Percentiles rank a stretch among this genome's conserved stretches.
Evolutionary conservation across 2,329 filamentous ascomycete genomes (phyloP).

Genomic region (Simplicillium sp.): DNA sequence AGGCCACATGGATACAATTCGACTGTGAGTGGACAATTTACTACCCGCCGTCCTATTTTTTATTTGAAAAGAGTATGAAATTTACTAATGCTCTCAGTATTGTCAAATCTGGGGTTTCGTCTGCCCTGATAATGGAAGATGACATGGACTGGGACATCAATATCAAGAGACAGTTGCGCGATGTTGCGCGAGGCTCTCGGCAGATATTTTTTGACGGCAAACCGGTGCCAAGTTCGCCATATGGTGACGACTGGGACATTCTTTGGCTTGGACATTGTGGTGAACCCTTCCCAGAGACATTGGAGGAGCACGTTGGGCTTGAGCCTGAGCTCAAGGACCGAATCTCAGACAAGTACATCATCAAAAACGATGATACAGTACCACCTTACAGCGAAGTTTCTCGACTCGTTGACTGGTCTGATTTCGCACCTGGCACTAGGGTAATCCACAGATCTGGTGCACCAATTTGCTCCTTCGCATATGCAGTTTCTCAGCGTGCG

Average conservation of each 20-base stretch:
- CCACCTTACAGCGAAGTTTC: conserved; percentile 16
- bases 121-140: conserved; percentile 32
- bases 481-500: conserved; percentile 32
- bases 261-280: conserved; percentile 40
- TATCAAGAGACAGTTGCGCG: conserved; percentile 15
- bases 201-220: neutral
- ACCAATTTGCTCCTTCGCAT: conserved; percentile 31
- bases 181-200: conserved; percentile 5
- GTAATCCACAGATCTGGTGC: conserved; percentile 31
- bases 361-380: conserved; percentile 23
- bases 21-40: conserved; percentile 12
- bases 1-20: conserved; percentile 27
- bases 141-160: conserved; percentile 34
- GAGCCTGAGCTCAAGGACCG: conserved; percentile 3
- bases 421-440: conserved; percentile 28
- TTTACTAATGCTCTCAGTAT: conserved; percentile 12
- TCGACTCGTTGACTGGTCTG: conserved; percentile 16
- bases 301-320: conserved; percentile 12
- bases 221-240: conserved; percentile 21
- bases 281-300: conserved; percentile 18
- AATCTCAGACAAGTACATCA: conserved; percentile 8
- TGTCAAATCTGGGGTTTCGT: conserved; percentile 20
- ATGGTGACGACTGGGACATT: conserved; percentile 40
- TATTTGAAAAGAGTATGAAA: neutral
- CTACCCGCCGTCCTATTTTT: neutral